Evolutionary conservation across 2,329 filamentous ascomycete species (phyloP), one percentile per base, ranked within the genome.

Genomic region (Thermothelomyces thermophilus): DNA sequence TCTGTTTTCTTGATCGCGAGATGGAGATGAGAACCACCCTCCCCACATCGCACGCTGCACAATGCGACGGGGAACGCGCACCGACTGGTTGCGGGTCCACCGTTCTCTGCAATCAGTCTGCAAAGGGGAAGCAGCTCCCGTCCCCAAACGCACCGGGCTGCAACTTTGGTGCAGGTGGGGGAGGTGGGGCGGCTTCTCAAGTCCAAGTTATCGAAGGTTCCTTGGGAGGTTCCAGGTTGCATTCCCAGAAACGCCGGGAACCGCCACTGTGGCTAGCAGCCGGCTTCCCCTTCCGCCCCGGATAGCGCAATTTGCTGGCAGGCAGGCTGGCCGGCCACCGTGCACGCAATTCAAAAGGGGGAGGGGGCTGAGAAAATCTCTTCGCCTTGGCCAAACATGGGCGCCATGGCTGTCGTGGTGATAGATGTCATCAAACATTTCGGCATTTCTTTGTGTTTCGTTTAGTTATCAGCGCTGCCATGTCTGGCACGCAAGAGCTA

Each of bases 241-340:
- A 55, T 55, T 53, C 48, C 48, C 37, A 26, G 5, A 5, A 53
- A 42, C 36, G 43, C 55, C 50, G 56, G 52, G 56, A 53, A 50
- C 47, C 50, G 51, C 48, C 47, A 45, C 52, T 49, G 40, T 52
- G 51, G 54, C 56, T 54, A 56, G 55, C 46, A 53, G 31, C 55
- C 55, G 57, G 57, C 54, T 55, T 52, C 46, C 14, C 46, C 50
- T 59, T 57, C 57, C 56, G 56, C 55, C 53, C 51, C 50, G 49
- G 53, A 53, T 57, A 58, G 56, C 51, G 56, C 50, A 58, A 57
- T 56, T 56, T 56, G 54, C 48, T 53, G 54, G 46, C 51, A 43
- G 51, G 47, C 43, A 41, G 51, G 47, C 30, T n/a, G 33, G 13
- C 33, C 47, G 24, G 40, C 39, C 52, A 56, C 54, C 54, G 54